Evolutionary conservation across 1,139 yeast species (phyloP).

Genomic region (Hansenula sp.): DNA sequence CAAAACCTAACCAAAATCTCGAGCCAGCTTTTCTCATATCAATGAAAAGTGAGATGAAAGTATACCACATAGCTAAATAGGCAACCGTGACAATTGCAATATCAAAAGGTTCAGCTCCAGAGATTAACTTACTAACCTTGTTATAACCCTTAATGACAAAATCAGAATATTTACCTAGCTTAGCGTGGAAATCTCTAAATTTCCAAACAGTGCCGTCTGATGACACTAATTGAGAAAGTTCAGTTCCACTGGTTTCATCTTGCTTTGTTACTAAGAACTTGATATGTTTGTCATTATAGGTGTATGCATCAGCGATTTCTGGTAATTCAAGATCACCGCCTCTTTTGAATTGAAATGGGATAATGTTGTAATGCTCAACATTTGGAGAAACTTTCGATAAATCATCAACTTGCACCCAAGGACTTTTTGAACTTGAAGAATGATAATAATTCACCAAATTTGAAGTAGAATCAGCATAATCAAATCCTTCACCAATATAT

Average conservation of each 20-base stretch:
- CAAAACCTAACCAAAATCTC: constrained; percentile 82
- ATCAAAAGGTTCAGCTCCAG: constrained; percentile 85
- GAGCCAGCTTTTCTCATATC: constrained; percentile 85
- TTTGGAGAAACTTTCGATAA: constrained; percentile 25
- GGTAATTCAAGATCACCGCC: constrained; percentile 31
- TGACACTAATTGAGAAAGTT: constrained; percentile 24
- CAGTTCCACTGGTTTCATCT: constrained; percentile 7
- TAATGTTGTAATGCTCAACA: constrained; percentile 43
- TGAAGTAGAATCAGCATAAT: constrained; percentile 12
- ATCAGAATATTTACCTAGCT: constrained; percentile 61
- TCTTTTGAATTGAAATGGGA: constrained; percentile 53
- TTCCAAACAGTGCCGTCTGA: constrained; percentile 54
- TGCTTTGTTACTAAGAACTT: constrained; percentile 23
- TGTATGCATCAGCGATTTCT: constrained; percentile 19
- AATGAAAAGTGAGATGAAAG: constrained; percentile 69
- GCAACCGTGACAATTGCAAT: constrained; percentile 77
- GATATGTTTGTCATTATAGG: constrained; percentile 21
- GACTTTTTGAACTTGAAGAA: constrained; percentile 23
- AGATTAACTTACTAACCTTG: constrained; percentile 49
- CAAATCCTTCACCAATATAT: constrained; percentile 45
- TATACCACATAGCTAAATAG: constrained; percentile 86
- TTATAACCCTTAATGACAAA: constrained; percentile 43
- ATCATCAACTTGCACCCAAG: constrained; percentile 44
- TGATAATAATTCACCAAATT: constrained; percentile 14
- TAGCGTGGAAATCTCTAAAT: constrained; percentile 55